Base-by-base conservation (phyloP, 2,329 filamentous ascomycete genomes). In the Bisporella sp. region DNA sequence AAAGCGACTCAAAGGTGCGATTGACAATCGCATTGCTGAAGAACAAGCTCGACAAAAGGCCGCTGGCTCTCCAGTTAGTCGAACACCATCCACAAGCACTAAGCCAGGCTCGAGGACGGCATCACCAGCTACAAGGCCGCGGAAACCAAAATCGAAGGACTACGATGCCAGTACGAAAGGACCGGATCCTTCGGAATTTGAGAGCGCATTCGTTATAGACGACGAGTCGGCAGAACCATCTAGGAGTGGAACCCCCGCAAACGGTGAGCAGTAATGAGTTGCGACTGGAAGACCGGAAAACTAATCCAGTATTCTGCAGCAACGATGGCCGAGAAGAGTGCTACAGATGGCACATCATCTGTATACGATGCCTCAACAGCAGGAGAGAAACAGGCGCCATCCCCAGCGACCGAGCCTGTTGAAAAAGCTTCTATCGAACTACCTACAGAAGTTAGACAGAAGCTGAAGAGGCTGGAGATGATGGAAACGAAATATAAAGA, bases 401-500 rank as follows among this genome's bases (percentile, higher is more conserved):
- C 49, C 33, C 45, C 47, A 21, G 21, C 21, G 21, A 3, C 21
- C 3, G 21, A 21, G 21, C 21, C 21, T 2, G 21, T 21, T 21
- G 21, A 21, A 21, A 59, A 52, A 39, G 42, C 54, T 12, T 49
- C 55, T 7, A 29, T 43, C 4, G 60, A 62, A 35, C 69, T 96
- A 32, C 78, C 89, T 0, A 77, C 82, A 4, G 89, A 96, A 45
- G 76, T 96, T 31, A 81, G 80, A 50, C 75, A 80, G 31, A 91
- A 85, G 66, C 70, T 97, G 57, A 81, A 86, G 53, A 92, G 89
- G 68, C 74, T 97, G n/a, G 90, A 95, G 51, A 96, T 90, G 67
- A 74, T 97, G 21, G 92, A 96, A 64, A 76, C 82, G 5, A 89
- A 87, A 51, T 97, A 97, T 68, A 82, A 88, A 65, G 92, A 97